A percentile compares a stretch with the other conserved stretches of the same genome.
Evolutionary conservation across 2,329 filamentous ascomycete genomes (phyloP).

Genomic region (Penicillium thymicola): DNA sequence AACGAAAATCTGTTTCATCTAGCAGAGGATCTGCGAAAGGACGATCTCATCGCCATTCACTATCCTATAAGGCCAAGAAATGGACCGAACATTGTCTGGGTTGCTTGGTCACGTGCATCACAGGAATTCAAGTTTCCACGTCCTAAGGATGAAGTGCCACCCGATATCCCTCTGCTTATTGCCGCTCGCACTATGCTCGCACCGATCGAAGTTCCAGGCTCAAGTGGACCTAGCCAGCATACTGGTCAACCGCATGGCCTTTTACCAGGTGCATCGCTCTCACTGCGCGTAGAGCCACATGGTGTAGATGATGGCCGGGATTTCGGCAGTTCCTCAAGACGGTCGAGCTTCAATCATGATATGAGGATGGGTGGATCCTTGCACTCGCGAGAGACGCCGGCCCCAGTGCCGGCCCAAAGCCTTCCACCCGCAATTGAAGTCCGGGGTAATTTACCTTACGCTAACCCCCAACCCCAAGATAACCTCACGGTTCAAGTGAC

Average conservation of each 20-base stretch:
- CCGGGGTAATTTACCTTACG: neutral
- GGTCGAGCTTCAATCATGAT: neutral
- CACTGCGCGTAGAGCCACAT: neutral
- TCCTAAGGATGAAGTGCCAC: neutral
- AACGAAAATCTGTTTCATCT: conserved; percentile 25
- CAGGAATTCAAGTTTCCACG: conserved; percentile 23
- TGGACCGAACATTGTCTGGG: conserved; percentile 14
- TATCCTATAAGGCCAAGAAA: conserved; percentile 10
- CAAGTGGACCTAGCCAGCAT: neutral
- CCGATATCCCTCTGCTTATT: conserved; percentile 20
- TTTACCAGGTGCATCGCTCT: neutral
- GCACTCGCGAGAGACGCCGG: neutral
- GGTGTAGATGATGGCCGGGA: neutral
- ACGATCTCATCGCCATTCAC: conserved; percentile 31
- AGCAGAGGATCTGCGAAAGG: conserved; percentile 25
- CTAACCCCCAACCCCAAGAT: neutral
- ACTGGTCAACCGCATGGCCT: too few species aligned
- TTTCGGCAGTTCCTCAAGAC: neutral
- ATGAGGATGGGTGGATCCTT: neutral
- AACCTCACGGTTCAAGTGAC: neutral
- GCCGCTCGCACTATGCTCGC: conserved; percentile 16
- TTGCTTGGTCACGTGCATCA: conserved; percentile 31
- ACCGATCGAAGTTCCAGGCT: neutral
- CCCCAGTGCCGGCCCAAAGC: neutral
- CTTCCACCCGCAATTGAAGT: neutral